Conservation (phyloP, 2,329 filamentous ascomycete species). For the Aspergillus texensis region DNA sequence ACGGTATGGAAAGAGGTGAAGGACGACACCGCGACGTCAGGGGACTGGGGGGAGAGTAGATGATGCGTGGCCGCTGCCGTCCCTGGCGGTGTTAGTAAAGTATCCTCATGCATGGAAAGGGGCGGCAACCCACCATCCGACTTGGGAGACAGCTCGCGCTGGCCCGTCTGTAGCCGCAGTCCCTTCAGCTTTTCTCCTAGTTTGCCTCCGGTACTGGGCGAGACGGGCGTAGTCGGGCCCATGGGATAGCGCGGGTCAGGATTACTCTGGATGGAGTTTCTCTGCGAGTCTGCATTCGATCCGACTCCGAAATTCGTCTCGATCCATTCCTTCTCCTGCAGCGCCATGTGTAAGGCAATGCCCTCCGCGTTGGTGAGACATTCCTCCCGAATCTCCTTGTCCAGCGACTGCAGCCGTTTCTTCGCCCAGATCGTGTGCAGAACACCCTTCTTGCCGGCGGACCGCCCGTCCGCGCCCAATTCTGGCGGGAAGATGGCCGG, state of each 20-base stretch:
- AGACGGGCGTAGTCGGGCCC: slow-evolving; percentile 60
- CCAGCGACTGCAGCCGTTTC: slow-evolving; percentile 73
- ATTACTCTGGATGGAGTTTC: slow-evolving; percentile 30
- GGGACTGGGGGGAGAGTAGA: slow-evolving; percentile 64
- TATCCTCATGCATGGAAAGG: no score
- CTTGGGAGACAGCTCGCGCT: slow-evolving; percentile 62
- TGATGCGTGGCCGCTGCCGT: slow-evolving; percentile 32
- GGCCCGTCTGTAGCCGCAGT: slow-evolving; percentile 74
- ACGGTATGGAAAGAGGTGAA: slow-evolving; percentile 62
- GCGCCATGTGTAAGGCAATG: slow-evolving; percentile 79
- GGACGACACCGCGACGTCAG: slow-evolving; percentile 65
- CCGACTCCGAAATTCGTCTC: slow-evolving; percentile 73
- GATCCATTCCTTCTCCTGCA: slow-evolving; percentile 84
- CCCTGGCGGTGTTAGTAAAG: background rate
- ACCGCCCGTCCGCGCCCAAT: slow-evolving; percentile 66
- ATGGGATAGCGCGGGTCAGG: slow-evolving; percentile 32
- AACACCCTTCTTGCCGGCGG: slow-evolving; percentile 76
- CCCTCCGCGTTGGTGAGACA: slow-evolving; percentile 75
- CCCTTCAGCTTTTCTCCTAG: slow-evolving; percentile 79
- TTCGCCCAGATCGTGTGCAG: slow-evolving; percentile 91
- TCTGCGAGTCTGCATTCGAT: slow-evolving; percentile 42
- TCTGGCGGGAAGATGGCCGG: slow-evolving; percentile 84
- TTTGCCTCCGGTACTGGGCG: slow-evolving; percentile 66
- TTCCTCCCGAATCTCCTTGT: slow-evolving; percentile 76
- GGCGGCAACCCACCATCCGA: slow-evolving; percentile 52